Percentiles rank a stretch among this genome's conserved stretches.
These are phyloP conservation scores for Petunia axillaris DNA, from an alignment of 257 asterid species.

Conservation along the genomic window DNA sequence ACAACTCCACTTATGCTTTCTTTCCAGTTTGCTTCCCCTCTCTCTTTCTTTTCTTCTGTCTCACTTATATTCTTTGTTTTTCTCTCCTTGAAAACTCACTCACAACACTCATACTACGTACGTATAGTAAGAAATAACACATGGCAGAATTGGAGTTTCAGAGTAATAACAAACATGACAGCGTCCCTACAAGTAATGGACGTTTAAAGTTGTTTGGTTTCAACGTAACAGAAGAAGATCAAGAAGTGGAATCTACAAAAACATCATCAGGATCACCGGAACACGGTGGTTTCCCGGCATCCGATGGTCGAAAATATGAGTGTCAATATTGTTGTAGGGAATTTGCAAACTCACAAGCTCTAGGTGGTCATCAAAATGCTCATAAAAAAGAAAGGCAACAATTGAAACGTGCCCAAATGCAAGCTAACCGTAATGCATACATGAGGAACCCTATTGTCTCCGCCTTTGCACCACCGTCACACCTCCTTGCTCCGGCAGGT, in stretches of 20 bases:
- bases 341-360: slow-evolving; percentile 93
- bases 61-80: slow-evolving; percentile 19
- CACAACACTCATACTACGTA: not conserved
- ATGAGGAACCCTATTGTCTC: slow-evolving; percentile 88
- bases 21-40: slow-evolving; percentile 24
- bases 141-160: slow-evolving; percentile 71
- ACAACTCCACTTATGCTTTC: slow-evolving; percentile 40
- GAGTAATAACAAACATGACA: slow-evolving; percentile 44
- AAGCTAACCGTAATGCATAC: slow-evolving; percentile 82
- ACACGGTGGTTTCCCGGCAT: slow-evolving; percentile 40
- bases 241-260: slow-evolving; percentile 49
- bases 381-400: slow-evolving; percentile 96
- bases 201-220: slow-evolving; percentile 85
- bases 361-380: slow-evolving; percentile 97
- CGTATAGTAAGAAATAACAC: not conserved
- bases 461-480: slow-evolving; percentile 84
- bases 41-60: slow-evolving; percentile 30
- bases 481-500: slow-evolving; percentile 69
- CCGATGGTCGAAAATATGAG: slow-evolving; percentile 90
- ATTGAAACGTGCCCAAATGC: slow-evolving; percentile 87
- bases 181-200: slow-evolving; percentile 34
- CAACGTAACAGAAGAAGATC: slow-evolving; percentile 63
- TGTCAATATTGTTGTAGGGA: slow-evolving; percentile 96
- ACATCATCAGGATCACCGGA: slow-evolving; percentile 53
- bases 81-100: not conserved